Conservation (phyloP, 495 filamentous ascomycete genomes). For the Penicillium goetzii region DNA sequence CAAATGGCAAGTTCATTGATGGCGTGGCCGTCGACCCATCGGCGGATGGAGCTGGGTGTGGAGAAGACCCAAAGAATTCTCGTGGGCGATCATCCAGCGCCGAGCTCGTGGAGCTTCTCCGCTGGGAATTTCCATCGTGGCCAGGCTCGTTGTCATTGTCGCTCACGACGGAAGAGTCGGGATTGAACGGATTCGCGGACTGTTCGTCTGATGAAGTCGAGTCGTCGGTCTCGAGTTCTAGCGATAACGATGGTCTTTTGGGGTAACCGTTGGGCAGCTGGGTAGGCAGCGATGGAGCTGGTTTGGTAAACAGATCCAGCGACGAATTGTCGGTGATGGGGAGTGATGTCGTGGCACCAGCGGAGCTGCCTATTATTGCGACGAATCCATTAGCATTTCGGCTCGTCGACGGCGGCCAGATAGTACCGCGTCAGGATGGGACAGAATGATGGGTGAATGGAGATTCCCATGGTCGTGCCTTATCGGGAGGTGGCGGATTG, state of each 20-base stretch:
- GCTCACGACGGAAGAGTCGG: conserved; percentile 29
- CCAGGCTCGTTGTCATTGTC: conserved; percentile 28
- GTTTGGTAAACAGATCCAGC: conserved; percentile 12
- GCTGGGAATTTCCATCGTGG: conserved; percentile 7
- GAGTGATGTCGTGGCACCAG: conserved; percentile 8
- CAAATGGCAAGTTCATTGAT: conserved; percentile 13
- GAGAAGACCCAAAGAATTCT: conserved; percentile 30
- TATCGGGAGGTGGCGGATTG: conserved; percentile 28
- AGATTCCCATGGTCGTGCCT: conserved; percentile 15
- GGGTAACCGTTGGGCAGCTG: conserved; percentile 25
- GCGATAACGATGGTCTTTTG: conserved; percentile 27
- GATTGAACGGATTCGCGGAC: conserved; percentile 38
- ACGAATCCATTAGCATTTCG: conserved; percentile 13
- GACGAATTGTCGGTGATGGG: background rate
- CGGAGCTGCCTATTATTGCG: conserved; percentile 23
- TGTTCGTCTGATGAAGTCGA: conserved; percentile 37
- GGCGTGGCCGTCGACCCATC: conserved; percentile 26
- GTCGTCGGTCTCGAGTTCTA: conserved; percentile 31
- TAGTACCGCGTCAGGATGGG: background rate
- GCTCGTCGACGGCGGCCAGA: background rate
- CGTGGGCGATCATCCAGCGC: conserved; percentile 28
- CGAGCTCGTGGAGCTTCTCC: conserved; percentile 13
- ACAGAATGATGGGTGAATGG: conserved; percentile 3
- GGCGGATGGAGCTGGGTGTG: conserved; percentile 36
- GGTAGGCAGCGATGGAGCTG: conserved; percentile 3